Percentiles rank a stretch among this genome's conserved stretches.
phyloP scores from a whole-genome alignment of 2,329 filamentous ascomycete genomes.

The Alternaria tenuissima region DNA sequence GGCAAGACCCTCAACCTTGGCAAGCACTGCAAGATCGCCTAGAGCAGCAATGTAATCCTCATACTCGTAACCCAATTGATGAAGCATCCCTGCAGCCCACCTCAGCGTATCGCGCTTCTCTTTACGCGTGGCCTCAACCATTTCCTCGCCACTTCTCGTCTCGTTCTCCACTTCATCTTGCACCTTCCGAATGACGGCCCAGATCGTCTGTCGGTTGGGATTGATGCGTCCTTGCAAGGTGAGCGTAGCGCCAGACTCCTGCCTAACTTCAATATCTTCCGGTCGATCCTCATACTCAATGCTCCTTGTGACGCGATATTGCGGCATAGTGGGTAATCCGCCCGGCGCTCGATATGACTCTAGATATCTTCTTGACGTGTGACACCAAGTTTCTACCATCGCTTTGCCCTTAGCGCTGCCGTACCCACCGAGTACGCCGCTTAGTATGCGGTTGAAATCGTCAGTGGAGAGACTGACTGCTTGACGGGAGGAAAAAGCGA shows the following conservation, averaged over 20 bases:
- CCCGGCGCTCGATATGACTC: slow-evolving; percentile 42
- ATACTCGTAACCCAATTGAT: slow-evolving; percentile 44
- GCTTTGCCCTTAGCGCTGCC: slow-evolving; percentile 58
- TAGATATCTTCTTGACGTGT: slow-evolving; percentile 29
- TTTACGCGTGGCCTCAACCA: slow-evolving; percentile 21
- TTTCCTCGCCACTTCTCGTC: slow-evolving; percentile 18
- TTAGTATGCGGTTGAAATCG: slow-evolving; percentile 63
- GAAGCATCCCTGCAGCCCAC: slow-evolving; percentile 43
- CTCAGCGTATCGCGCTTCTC: slow-evolving; percentile 39
- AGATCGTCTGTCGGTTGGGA: slow-evolving; percentile 46
- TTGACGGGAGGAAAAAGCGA: slow-evolving; percentile 38
- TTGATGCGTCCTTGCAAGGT: slow-evolving; percentile 40
- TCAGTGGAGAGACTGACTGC: slow-evolving; percentile 39
- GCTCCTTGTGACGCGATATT: slow-evolving; percentile 31
- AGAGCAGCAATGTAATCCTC: slow-evolving; percentile 44
- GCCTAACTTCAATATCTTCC: slow-evolving; percentile 40
- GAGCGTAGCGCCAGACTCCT: slow-evolving; percentile 38
- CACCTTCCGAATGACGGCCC: slow-evolving; percentile 44
- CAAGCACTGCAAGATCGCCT: slow-evolving; percentile 41
- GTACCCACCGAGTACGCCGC: slow-evolving; percentile 61
- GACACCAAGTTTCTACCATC: slow-evolving; percentile 59
- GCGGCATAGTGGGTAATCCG: slow-evolving; percentile 44
- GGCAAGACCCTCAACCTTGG: slow-evolving; percentile 41
- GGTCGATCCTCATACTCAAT: slow-evolving; percentile 37
- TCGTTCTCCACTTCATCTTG: slow-evolving; percentile 41